Conservation (phyloP, 768 basidiomycete species). For the Amanita exitialis region DNA sequence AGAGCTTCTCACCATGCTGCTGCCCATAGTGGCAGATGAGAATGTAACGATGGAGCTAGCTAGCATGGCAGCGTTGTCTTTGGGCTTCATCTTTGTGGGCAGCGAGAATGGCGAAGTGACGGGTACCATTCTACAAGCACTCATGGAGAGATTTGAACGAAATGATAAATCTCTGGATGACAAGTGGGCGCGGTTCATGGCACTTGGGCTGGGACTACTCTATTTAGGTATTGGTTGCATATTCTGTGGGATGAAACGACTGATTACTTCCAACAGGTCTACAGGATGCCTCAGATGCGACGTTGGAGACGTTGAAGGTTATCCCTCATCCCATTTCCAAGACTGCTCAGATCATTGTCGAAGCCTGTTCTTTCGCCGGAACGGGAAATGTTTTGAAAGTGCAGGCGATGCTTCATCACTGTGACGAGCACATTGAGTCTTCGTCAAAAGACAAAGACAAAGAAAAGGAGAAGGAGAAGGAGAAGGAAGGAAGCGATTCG, state of each 20-base stretch:
- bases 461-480: conserved; percentile 56
- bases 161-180: conserved; percentile 70
- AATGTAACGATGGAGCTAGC: conserved; percentile 81
- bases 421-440: conserved; percentile 79
- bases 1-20: conserved; percentile 68
- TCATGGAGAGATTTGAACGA: conserved; percentile 70
- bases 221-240: conserved; percentile 64
- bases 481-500: conserved; percentile 35
- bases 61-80: conserved; percentile 73
- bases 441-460: conserved; percentile 37
- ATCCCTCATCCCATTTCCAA: conserved; percentile 90
- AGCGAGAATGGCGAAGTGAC: conserved; percentile 92
- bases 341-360: conserved; percentile 85
- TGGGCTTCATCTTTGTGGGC: conserved; percentile 94
- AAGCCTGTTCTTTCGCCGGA: conserved; percentile 90
- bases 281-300: conserved; percentile 90
- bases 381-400: conserved; percentile 93
- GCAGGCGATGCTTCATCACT: conserved; percentile 86
- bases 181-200: conserved; percentile 93
- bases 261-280: conserved; percentile 41
- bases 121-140: conserved; percentile 76
- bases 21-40: conserved; percentile 80
- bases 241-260: background rate
- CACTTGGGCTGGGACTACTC: conserved; percentile 78
- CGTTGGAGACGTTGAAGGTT: conserved; percentile 85